These are phyloP conservation scores for Mycena rosella DNA, from an alignment of 768 basidiomycete species.

Conservation along the genomic window DNA sequence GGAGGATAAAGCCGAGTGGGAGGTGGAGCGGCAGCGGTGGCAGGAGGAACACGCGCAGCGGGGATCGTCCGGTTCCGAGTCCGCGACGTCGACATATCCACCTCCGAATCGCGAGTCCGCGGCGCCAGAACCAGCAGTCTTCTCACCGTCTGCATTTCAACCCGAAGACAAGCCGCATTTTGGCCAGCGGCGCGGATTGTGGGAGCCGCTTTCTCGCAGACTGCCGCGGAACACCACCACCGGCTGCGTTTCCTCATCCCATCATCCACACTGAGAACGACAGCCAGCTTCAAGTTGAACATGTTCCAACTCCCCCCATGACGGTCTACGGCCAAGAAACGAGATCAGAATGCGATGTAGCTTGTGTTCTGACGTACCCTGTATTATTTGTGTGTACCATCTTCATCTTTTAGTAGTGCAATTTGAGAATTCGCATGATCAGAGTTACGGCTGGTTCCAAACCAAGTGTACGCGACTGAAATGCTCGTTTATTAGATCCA, in stretches of 20 bases:
- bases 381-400: constrained; percentile 21
- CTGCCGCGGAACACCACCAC: background rate
- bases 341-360: constrained; percentile 21
- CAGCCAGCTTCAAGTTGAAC: too few relatives aligned
- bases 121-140: background rate
- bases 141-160: background rate
- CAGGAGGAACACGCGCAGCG: constrained; percentile 5
- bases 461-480: too few relatives aligned
- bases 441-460: too few relatives aligned
- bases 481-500: background rate
- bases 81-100: background rate
- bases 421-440: too few relatives aligned
- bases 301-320: constrained; percentile 4
- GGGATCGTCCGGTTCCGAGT: too few relatives aligned
- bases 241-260: background rate
- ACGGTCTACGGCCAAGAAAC: constrained; percentile 1
- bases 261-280: background rate
- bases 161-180: background rate
- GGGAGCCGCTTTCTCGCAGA: constrained; percentile 1
- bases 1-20: constrained; percentile 24
- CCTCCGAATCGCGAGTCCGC: background rate
- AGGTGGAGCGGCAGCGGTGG: constrained; percentile 22
- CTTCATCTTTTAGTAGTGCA: constrained; percentile 29
- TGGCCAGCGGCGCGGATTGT: constrained; percentile 22
- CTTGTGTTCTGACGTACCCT: constrained; percentile 14